Evolutionary conservation across 768 basidiomycete species (phyloP), one percentile per base, ranked within the genome.

Genomic region (Wakefieldia striispora): DNA sequence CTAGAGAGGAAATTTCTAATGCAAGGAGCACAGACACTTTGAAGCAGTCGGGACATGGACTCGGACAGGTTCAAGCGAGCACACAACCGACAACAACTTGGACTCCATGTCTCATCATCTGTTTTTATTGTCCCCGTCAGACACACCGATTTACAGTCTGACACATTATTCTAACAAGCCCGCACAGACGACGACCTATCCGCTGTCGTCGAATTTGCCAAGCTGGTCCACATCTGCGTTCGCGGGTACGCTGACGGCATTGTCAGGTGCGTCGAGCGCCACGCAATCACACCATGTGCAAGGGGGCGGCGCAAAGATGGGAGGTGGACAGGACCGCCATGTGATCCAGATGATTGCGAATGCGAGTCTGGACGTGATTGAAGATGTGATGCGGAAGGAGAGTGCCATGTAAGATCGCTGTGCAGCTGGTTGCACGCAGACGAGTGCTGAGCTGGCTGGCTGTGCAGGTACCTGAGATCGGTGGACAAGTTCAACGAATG

Each of bases 341-440:
- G 91, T 99, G 51, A 90, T 95, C 61, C 95, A 98, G 75, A 97
- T 99, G 91, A 93, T 98, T 63, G 95, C 95, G 19, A 95, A 98
- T 68, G 93, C 92, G 43, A 93, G 91, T 61, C 72, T 99, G 68
- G 97, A 99, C 71, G 84, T 86, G 60, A 82, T 99, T 51, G 97
- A 99, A 62, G 97, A 99, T 62, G 80, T 88, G 40, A 91, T 91
- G 82, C 78, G 86, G 56, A 84, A 83, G 59, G 90, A 91, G 64
- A 82, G 77, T 55, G 72, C 78, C 52, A 92, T 92, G 91, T 90
- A 69, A 58, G 86, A 16, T 31, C 37, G 14, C 14, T 36, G 43
- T 48, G 50, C n/a, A n/a, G n/a, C 49, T 51, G 48, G 47, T 35
- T 37, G 34, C 44, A 9, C 21, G 23, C 20, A n/a, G 17, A 46